A percentile compares a stretch with the other conserved stretches of the same genome.
phyloP scores from a whole-genome alignment of 1,139 yeast species.

The Blastobotrys serpentis region DNA sequence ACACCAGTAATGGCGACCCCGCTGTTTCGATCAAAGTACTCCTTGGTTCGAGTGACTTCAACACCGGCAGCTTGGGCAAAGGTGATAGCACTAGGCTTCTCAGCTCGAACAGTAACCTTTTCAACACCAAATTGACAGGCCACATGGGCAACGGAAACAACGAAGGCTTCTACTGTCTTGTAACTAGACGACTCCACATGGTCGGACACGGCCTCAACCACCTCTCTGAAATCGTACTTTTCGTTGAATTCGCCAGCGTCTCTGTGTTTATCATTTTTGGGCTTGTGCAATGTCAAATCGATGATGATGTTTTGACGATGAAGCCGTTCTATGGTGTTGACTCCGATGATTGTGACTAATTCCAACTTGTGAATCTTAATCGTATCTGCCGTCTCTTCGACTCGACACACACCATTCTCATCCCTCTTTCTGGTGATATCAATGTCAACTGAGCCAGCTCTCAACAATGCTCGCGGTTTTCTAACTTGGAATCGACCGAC shows the following conservation, averaged over 20 bases:
- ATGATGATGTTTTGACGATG: constrained; percentile 73
- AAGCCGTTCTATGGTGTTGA: constrained; percentile 82
- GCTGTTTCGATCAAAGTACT: constrained; percentile 35
- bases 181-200: constrained; percentile 75
- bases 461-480: constrained; percentile 54
- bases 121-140: constrained; percentile 46
- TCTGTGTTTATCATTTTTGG: constrained; percentile 19
- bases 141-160: constrained; percentile 67
- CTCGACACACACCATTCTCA: constrained; percentile 42
- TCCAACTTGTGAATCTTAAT: constrained; percentile 54
- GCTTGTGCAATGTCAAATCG: constrained; percentile 47
- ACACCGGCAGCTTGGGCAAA: constrained; percentile 92
- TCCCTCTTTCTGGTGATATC: constrained; percentile 38
- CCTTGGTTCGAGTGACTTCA: constrained; percentile 52
- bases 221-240: constrained; percentile 33
- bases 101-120: constrained; percentile 58
- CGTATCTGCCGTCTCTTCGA: constrained; percentile 39
- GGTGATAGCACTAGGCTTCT: constrained; percentile 86
- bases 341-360: constrained; percentile 79
- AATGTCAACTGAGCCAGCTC: constrained; percentile 53
- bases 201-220: constrained; percentile 38
- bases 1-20: constrained; percentile 12
- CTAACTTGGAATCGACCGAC: constrained; percentile 47
- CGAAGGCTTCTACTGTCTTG: constrained; percentile 91
- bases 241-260: constrained; percentile 32